Conservation (phyloP, 2,329 filamentous ascomycete genomes). For the Aspergillus eucalypticola region DNA sequence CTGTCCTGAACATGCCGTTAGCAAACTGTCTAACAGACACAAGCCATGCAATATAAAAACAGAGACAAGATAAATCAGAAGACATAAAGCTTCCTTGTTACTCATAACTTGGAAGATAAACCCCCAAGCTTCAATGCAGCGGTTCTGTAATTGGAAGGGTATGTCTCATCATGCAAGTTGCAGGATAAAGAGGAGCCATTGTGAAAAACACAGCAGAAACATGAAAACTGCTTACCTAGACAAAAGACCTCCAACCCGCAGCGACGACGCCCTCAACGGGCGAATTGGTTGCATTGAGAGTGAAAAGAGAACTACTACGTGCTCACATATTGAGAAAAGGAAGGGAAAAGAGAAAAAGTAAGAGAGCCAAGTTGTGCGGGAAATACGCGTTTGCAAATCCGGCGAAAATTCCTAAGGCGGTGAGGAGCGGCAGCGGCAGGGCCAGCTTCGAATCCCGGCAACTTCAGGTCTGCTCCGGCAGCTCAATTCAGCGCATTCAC, state of each 20-base stretch:
- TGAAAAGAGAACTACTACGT: slow-evolving; percentile 15
- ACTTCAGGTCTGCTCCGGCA: slow-evolving; percentile 18
- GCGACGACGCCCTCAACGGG: slow-evolving; percentile 37
- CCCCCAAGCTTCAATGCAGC: slow-evolving; percentile 63
- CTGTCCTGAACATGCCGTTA: slow-evolving; percentile 31
- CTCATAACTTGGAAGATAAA: slow-evolving; percentile 46
- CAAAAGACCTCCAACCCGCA: slow-evolving; percentile 29
- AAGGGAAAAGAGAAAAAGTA: slow-evolving; percentile 15
- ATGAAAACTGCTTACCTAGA: slow-evolving; percentile 37
- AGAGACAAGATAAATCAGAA: slow-evolving; percentile 19
- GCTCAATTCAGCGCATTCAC: slow-evolving; percentile 1
- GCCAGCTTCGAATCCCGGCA: slow-evolving; percentile 10
- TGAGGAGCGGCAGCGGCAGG: slow-evolving; percentile 6
- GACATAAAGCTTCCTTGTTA: slow-evolving; percentile 25
- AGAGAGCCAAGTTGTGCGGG: slow-evolving; percentile 15
- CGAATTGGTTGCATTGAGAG: slow-evolving; percentile 43
- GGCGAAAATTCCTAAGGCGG: slow-evolving; percentile 22
- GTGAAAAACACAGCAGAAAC: slow-evolving; percentile 1
- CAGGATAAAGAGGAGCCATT: background rate
- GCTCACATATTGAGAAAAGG: slow-evolving; percentile 27
- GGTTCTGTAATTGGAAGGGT: slow-evolving; percentile 57
- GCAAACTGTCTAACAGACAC: slow-evolving; percentile 13
- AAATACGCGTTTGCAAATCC: slow-evolving; percentile 9
- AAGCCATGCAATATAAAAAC: background rate
- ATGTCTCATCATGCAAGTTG: slow-evolving; percentile 46